Evolutionary conservation across 2,329 filamentous ascomycete genomes (phyloP), one percentile per base, ranked within the genome.

Genomic region (Xylaria sp.): DNA sequence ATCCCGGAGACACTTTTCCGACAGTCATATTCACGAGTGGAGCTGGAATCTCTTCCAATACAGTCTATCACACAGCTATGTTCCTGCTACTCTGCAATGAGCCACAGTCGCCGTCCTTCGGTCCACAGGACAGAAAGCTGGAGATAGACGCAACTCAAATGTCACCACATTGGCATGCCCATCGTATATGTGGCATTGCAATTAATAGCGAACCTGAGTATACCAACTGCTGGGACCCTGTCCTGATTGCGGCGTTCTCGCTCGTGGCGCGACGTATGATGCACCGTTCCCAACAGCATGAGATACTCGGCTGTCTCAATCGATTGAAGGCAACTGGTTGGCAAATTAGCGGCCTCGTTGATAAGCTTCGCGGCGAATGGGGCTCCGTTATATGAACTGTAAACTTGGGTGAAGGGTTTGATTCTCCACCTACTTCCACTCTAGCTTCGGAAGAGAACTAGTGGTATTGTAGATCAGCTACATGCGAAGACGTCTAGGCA

Each of bases 151-250:
- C 5, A 3, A 18, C 20, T 20, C 63, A 72, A 18, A 58, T 62
- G 55, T 68, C 55, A 6, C 55, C 67, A 10, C 15, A 65, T 13
- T 73, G 68, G 66, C 72, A 74, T 53, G 64, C 67, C 15, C 52
- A 60, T 20, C 72, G 71, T 30, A 60, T 73, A 30, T 73, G 71
- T 36, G 71, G 71, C 13, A 72, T 72, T 56, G 72, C 72, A 15
- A 25, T 72, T 12, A 61, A 70, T 30, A 73, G 69, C 30, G 72
- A 73, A 7, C 64, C 66, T 25, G 67, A 67, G 43, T 39, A 66
- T 57, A 63, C 61, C 2, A 43, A 30, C 12, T 72, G 69, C 32
- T 73, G 70, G 70, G 72, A 70, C 34, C 72, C 68, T n/a, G 60
- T 60, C 28, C 66, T 65, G 48, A 72, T 74, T 45, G 68, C 72